Evolutionary conservation across 2,329 filamentous ascomycete genomes (phyloP).

Genomic region (Sarocladiaceae sp.): DNA sequence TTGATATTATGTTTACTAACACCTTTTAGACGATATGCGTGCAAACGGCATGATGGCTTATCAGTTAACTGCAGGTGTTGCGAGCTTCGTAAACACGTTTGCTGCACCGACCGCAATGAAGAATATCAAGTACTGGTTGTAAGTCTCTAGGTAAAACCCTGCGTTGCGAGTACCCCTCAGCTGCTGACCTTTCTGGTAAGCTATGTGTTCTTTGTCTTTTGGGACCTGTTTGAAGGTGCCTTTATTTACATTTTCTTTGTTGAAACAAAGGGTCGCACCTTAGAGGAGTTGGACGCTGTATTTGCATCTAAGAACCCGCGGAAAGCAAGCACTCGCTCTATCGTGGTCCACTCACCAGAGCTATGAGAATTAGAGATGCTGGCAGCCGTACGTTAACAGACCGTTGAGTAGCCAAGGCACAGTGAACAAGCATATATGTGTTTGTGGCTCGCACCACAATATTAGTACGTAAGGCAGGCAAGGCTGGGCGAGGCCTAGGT

Average conservation of each 20-base stretch:
- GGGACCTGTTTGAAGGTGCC: constrained; percentile 6
- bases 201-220: constrained; percentile 7
- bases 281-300: constrained; percentile 21
- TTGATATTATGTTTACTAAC: constrained; percentile 17
- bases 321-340: constrained; percentile 12
- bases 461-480: no score
- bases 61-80: constrained; percentile 27
- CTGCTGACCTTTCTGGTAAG: background rate
- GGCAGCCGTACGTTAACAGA: no score
- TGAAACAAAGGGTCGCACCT: constrained; percentile 20
- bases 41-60: constrained; percentile 25
- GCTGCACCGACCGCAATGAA: constrained; percentile 16
- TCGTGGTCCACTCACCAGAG: no score
- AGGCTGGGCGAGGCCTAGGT: no score
- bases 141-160: no score
- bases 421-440: no score
- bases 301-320: constrained; percentile 18
- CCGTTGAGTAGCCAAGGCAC: no score
- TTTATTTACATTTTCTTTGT: constrained; percentile 26
- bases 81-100: constrained; percentile 27
- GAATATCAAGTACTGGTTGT: constrained; percentile 14
- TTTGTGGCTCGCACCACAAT: no score
- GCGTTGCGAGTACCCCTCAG: no score
- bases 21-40: constrained; percentile 17
- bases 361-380: no score